phyloP scores from a whole-genome alignment of 2,329 filamentous ascomycete genomes.

The Claviceps maximensis region DNA sequence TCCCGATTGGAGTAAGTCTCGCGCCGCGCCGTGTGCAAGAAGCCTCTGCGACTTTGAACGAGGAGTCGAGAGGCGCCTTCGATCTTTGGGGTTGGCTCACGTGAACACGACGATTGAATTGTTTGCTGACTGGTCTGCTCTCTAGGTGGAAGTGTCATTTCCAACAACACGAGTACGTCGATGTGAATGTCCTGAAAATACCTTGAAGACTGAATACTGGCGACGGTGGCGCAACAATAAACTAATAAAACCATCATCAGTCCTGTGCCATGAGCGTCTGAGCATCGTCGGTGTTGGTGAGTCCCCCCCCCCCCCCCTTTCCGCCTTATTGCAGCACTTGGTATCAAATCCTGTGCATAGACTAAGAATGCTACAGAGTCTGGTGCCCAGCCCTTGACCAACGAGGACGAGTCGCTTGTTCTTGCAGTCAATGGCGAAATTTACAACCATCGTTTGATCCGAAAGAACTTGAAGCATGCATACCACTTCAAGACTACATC shows the following conservation, averaged over 20 bases:
- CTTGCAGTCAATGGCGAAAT: constrained; percentile 99
- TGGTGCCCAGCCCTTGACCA: constrained; percentile 89
- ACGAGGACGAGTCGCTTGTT: constrained; percentile 74
- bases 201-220: no score
- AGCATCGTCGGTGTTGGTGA: constrained; percentile 93
- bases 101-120: not conserved
- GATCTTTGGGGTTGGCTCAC: not conserved
- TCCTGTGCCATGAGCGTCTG: constrained; percentile 93
- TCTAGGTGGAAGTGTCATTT: constrained; percentile 73
- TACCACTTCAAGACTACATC: constrained; percentile 99
- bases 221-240: not conserved
- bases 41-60: no score
- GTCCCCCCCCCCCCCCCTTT: constrained; percentile 18
- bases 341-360: constrained; percentile 7
- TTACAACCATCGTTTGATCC: constrained; percentile 95
- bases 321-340: not conserved
- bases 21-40: not conserved
- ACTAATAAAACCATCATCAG: constrained; percentile 29
- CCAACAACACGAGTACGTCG: constrained; percentile 76
- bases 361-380: constrained; percentile 48
- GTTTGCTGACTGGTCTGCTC: not conserved
- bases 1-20: constrained; percentile 87
- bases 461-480: constrained; percentile 68
- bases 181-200: not conserved
- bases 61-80: no score